phyloP scores from a whole-genome alignment of 768 basidiomycete species.

The Rubroboletus pulcherrimus region DNA sequence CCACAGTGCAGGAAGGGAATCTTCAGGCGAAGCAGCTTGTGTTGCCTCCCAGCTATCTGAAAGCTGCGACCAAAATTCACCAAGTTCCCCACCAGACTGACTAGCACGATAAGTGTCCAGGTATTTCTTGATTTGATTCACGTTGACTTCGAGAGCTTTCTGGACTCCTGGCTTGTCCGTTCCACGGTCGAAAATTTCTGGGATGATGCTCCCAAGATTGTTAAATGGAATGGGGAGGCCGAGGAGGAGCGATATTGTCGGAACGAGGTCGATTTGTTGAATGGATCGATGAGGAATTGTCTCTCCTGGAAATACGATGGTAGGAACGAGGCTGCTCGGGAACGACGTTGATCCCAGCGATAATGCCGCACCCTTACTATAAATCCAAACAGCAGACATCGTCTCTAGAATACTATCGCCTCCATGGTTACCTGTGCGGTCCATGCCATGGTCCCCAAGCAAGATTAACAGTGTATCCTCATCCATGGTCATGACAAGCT shows the following conservation, averaged over 20 bases:
- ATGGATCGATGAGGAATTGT: constrained; percentile 54
- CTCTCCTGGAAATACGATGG: constrained; percentile 58
- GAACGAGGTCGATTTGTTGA: constrained; percentile 92
- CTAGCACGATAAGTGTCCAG: constrained; percentile 72
- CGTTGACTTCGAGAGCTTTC: constrained; percentile 66
- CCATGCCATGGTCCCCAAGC: constrained; percentile 98
- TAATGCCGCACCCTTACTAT: constrained; percentile 69
- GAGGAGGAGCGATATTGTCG: constrained; percentile 82
- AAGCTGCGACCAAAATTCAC: constrained; percentile 56
- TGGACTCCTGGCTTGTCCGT: constrained; percentile 37
- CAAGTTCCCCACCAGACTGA: constrained; percentile 69
- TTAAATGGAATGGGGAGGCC: constrained; percentile 95
- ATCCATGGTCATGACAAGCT: constrained; percentile 71
- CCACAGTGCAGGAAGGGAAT: constrained; percentile 13
- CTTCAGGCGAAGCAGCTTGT: constrained; percentile 21
- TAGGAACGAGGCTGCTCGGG: constrained; percentile 51
- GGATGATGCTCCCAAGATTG: constrained; percentile 88
- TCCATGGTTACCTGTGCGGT: constrained; percentile 89
- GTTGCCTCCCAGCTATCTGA: constrained; percentile 43
- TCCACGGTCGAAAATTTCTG: constrained; percentile 76
- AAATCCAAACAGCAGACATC: constrained; percentile 85
- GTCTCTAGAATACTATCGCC: constrained; percentile 87
- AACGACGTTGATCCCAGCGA: constrained; percentile 33
- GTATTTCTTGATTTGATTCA: constrained; percentile 71
- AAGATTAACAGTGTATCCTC: constrained; percentile 89